Conservation (phyloP, 805 yeast species). For the Kluyveromyces starmeri region DNA sequence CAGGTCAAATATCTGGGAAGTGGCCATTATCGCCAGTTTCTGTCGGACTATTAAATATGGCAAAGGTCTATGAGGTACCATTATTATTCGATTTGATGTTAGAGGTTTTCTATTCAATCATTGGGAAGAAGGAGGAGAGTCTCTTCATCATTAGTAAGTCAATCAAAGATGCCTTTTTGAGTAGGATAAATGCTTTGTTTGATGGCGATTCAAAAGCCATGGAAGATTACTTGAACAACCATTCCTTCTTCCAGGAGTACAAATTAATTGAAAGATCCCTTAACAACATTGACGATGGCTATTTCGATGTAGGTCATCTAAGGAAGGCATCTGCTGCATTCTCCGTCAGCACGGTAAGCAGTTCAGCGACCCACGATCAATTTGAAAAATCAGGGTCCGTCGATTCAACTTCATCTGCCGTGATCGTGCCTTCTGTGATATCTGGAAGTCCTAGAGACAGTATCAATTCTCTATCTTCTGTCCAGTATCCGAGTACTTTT, state of each 20-base stretch:
- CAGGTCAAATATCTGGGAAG: constrained; percentile 70
- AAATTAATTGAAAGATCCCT: constrained; percentile 47
- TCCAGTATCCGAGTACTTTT: constrained; percentile 9
- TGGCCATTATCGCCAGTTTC: constrained; percentile 68
- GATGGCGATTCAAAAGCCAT: constrained; percentile 18
- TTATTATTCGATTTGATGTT: constrained; percentile 58
- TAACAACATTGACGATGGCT: constrained; percentile 58
- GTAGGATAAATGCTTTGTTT: constrained; percentile 15
- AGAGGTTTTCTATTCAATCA: constrained; percentile 60
- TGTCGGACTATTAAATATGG: constrained; percentile 50
- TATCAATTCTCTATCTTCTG: constrained; percentile 18
- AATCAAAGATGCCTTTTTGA: constrained; percentile 20
- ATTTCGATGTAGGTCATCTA: constrained; percentile 45
- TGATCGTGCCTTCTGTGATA: constrained; percentile 14
- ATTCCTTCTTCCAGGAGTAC: constrained; percentile 29
- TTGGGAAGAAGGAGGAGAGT: constrained; percentile 57
- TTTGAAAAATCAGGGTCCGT: constrained; percentile 4
- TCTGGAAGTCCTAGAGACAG: constrained; percentile 23
- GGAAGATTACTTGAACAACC: constrained; percentile 16
- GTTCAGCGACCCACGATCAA: constrained; percentile 16
- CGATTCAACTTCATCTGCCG: constrained; percentile 2
- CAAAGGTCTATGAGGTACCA: constrained; percentile 62
- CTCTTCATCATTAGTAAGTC: constrained; percentile 24
- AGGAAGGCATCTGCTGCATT: constrained; percentile 36
- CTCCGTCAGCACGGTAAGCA: constrained; percentile 18